A percentile compares a stretch with the other conserved stretches of the same genome.
Conservation (phyloP, 805 yeast genomes). For the Monosporozyma yasuniensis region DNA sequence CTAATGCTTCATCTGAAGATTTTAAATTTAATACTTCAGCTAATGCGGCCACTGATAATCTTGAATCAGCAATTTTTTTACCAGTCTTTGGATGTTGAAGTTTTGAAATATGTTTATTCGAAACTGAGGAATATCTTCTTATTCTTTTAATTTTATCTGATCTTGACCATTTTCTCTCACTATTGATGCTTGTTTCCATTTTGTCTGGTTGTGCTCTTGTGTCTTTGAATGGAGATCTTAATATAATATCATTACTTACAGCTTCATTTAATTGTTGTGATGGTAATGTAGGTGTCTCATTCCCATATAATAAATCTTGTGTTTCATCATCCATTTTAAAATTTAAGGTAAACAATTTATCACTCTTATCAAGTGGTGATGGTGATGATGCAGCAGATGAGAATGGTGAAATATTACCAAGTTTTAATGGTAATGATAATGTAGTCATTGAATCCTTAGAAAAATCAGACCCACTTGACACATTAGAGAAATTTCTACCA, state of each 20-base stretch:
- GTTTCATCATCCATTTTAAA: not conserved
- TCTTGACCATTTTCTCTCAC: not conserved
- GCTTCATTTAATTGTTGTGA: not conserved
- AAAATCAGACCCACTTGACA: not conserved
- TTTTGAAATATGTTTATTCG: not conserved
- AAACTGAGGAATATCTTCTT: not conserved
- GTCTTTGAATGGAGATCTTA: not conserved
- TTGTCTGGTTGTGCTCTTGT: not conserved
- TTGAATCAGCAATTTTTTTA: slow-evolving; percentile 37
- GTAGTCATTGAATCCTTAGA: not conserved
- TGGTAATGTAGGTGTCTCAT: not conserved
- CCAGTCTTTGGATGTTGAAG: not conserved
- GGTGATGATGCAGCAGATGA: not conserved
- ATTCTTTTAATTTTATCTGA: not conserved
- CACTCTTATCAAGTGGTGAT: not conserved
- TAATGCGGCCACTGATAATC: slow-evolving; percentile 49
- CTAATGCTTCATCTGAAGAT: slow-evolving; percentile 46
- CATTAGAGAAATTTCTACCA: not conserved
- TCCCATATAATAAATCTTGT: not conserved
- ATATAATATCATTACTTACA: not conserved
- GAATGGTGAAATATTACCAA: not conserved
- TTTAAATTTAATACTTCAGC: slow-evolving; percentile 42
- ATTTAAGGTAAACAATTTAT: not conserved
- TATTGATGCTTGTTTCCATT: not conserved
- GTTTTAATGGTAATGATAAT: not conserved